Base-by-base conservation (phyloP, 176 grass and related monocot species). In the Zea luxurians region DNA sequence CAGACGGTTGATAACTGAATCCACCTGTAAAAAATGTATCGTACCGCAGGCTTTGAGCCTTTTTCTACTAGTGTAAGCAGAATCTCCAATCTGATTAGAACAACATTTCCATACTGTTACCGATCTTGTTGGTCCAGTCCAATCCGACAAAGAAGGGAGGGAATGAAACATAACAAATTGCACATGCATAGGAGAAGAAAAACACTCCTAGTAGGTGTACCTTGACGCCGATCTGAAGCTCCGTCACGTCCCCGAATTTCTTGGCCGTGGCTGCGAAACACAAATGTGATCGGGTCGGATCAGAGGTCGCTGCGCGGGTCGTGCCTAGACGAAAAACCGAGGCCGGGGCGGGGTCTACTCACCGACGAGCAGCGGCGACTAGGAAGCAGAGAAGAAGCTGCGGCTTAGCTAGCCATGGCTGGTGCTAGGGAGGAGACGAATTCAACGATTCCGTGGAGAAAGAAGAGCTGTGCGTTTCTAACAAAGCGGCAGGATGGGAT, bases 151-250 rank as follows among this genome's bases (percentile, higher is more conserved):
- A 37, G 6, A 13, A 42, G 3, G 15, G 0, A 17, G 15, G 11
- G 41, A n/a, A 37, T 4, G 9, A 2, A 15, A 46, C 48, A 58
- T 16, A 70, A 4, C 45, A 70, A 35, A 36, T 27, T 7, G 2
- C 6, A 45, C 4, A 73, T 4, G 8, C 37, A 7, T 5, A 44
- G 7, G 18, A 10, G 27, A 2, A 2, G 27, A 27, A 61, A 66
- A 11, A 4, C 10, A 40, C 8, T 46, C 45, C 18, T 21, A 64
- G 2, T 5, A 8, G 7, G 16, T 61, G 27, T 90, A 99, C 92
- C 92, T 95, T 99, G 10, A 99, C 86, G 27, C 96, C 92, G 81
- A 99, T 99, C 90, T 95, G 96, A 41, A 95, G 96, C 45, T 92
- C 92, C 48, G 87, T 87, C 44, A 99, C 96, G 61, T 95, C 96